Percentiles rank a stretch among this genome's conserved stretches.
phyloP scores from a whole-genome alignment of 2,329 filamentous ascomycete species.

The Claviceps lovelessii region DNA sequence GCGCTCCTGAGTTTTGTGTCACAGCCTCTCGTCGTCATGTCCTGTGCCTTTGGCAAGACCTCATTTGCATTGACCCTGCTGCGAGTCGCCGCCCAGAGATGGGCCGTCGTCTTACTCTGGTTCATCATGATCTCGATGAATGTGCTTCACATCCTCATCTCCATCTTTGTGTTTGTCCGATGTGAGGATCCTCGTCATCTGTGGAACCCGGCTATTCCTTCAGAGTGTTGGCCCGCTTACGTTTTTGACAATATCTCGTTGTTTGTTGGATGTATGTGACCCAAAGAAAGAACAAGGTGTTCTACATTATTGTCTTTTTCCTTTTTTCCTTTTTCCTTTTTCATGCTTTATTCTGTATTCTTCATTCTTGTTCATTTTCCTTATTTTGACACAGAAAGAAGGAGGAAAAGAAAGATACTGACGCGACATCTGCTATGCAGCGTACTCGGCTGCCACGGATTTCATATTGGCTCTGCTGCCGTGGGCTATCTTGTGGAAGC shows the following conservation, averaged over 20 bases:
- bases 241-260: constrained; percentile 1
- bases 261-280: constrained; percentile 6
- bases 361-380: no score
- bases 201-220: constrained; percentile 4
- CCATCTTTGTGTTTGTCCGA: constrained; percentile 3
- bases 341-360: no score
- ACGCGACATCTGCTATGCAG: not conserved
- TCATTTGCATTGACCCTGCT: constrained; percentile 5
- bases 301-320: not conserved
- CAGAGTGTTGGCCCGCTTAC: not conserved
- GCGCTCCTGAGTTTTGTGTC: constrained; percentile 4
- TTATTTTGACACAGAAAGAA: not conserved
- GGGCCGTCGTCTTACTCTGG: constrained; percentile 4
- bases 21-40: constrained; percentile 5
- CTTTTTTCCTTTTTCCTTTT: not conserved
- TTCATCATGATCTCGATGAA: constrained; percentile 5
- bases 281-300: not conserved
- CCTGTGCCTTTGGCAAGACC: constrained; percentile 5
- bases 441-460: constrained; percentile 5
- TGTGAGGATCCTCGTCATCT: constrained; percentile 4
- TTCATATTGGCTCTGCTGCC: constrained; percentile 4
- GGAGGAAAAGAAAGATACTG: not conserved
- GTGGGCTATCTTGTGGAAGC: constrained; percentile 5
- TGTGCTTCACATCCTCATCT: constrained; percentile 2
- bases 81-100: constrained; percentile 4